phyloP scores from a whole-genome alignment of 306 rosid genomes.

The Lotus japonicus region DNA sequence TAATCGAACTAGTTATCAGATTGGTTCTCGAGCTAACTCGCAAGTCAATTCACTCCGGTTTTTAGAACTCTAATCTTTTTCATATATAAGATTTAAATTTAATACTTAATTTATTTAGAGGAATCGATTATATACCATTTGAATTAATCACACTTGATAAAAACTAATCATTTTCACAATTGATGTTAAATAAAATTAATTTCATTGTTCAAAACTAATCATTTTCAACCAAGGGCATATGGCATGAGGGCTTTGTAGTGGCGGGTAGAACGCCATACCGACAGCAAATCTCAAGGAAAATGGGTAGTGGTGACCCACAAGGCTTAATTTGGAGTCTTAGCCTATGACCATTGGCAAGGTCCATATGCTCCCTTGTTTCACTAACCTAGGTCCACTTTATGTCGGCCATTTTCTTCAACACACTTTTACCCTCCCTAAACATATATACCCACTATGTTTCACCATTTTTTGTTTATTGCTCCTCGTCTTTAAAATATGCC shows the following conservation, averaged over 20 bases:
- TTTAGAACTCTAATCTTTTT: too few relatives aligned
- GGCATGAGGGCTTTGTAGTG: not conserved
- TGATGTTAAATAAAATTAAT: too few relatives aligned
- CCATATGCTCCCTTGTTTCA: slow-evolving; percentile 48
- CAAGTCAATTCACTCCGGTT: too few relatives aligned
- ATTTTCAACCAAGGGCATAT: not conserved
- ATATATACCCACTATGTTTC: not conserved
- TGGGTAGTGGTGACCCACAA: slow-evolving; percentile 49
- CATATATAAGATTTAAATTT: too few relatives aligned
- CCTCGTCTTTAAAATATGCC: not conserved
- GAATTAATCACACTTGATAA: too few relatives aligned
- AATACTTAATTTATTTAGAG: too few relatives aligned
- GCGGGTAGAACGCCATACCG: slow-evolving; percentile 31
- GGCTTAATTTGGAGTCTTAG: slow-evolving; percentile 17
- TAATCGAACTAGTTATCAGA: too few relatives aligned
- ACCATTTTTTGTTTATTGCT: not conserved
- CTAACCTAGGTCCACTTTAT: slow-evolving; percentile 21
- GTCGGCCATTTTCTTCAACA: slow-evolving; percentile 47
- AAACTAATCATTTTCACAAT: too few relatives aligned
- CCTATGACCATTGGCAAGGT: slow-evolving; percentile 18
- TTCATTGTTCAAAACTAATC: too few relatives aligned
- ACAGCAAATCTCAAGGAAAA: slow-evolving; percentile 45
- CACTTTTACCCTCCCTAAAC: slow-evolving; percentile 14
- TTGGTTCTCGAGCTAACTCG: too few relatives aligned
- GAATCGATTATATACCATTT: too few relatives aligned